Conservation (phyloP, 257 asterid species). For the Scutellaria minor region DNA sequence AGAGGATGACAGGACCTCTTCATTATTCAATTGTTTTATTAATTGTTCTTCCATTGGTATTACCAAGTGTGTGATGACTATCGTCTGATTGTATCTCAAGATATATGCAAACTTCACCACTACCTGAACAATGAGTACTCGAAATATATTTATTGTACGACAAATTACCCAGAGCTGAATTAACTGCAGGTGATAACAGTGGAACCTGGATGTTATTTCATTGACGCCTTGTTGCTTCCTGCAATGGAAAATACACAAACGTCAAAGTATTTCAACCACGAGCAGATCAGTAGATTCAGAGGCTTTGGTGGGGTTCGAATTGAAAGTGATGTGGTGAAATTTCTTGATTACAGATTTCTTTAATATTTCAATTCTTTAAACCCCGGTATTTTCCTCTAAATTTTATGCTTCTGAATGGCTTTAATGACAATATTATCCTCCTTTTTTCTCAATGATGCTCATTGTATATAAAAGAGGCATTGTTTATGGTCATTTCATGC, state of each 20-base stretch:
- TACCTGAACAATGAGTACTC: not conserved
- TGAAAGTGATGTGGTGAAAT: constrained; percentile 91
- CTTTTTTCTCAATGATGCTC: not conserved
- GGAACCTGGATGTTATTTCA: constrained; percentile 97
- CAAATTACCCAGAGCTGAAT: constrained; percentile 30
- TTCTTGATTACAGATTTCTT: constrained; percentile 21
- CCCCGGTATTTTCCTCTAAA: constrained; percentile 13
- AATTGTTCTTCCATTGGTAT: constrained; percentile 17
- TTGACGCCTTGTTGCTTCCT: constrained; percentile 83
- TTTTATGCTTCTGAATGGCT: constrained; percentile 23
- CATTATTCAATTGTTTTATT: not conserved
- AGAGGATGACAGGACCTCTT: constrained; percentile 15
- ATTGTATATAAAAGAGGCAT: not conserved
- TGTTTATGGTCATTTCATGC: not conserved
- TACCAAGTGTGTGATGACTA: not conserved
- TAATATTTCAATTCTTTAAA: not conserved
- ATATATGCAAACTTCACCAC: not conserved
- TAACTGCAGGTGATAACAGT: constrained; percentile 89
- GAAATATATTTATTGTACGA: not conserved
- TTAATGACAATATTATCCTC: constrained; percentile 6
- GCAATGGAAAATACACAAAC: constrained; percentile 76
- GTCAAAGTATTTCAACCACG: constrained; percentile 70
- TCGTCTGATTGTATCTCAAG: constrained; percentile 25
- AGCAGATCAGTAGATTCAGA: constrained; percentile 67
- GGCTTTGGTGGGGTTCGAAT: constrained; percentile 95